A percentile compares a stretch with the other conserved stretches of the same genome.
Evolutionary conservation across 768 basidiomycete genomes (phyloP).

Genomic region (Cyclocybe aegerita): DNA sequence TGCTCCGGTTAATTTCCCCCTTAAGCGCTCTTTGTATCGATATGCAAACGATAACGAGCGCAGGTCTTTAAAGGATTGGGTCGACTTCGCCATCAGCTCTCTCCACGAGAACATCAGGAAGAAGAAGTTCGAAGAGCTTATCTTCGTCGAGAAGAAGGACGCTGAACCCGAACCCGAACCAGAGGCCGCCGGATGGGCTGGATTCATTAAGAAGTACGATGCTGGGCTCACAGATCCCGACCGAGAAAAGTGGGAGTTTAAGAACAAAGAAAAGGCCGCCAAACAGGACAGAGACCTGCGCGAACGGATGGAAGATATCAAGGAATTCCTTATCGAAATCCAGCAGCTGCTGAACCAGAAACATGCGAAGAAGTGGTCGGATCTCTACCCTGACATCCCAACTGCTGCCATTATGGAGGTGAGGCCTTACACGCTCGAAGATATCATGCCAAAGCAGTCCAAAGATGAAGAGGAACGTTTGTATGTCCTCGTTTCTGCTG

Average conservation of each 20-base stretch:
- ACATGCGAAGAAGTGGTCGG: constrained; percentile 43
- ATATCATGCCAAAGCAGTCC: neutral
- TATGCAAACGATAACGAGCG: constrained; percentile 18
- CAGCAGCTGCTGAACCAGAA: constrained; percentile 29
- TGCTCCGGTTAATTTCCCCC: constrained; percentile 31
- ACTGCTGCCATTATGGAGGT: constrained; percentile 1
- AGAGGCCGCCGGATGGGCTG: constrained; percentile 10
- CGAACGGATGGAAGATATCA: constrained; percentile 23
- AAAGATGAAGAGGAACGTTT: neutral
- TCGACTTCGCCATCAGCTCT: constrained; percentile 27
- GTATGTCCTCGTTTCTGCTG: neutral
- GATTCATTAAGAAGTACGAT: constrained; percentile 5
- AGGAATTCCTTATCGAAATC: constrained; percentile 33
- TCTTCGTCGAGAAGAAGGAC: constrained; percentile 12
- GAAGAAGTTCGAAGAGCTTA: no score
- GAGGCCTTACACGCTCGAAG: no score
- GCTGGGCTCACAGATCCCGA: neutral
- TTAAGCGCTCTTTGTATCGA: constrained; percentile 19
- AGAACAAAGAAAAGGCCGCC: constrained; percentile 2
- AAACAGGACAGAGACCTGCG: constrained; percentile 10
- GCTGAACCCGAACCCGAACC: constrained; percentile 6
- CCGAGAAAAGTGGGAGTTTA: neutral
- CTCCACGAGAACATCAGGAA: constrained; percentile 19
- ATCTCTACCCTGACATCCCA: constrained; percentile 31
- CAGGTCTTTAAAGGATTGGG: constrained; percentile 38